These are phyloP conservation scores for Globisporangium radiosum DNA, from an alignment of 352 stramenopile genomes.

Conservation along the genomic window DNA sequence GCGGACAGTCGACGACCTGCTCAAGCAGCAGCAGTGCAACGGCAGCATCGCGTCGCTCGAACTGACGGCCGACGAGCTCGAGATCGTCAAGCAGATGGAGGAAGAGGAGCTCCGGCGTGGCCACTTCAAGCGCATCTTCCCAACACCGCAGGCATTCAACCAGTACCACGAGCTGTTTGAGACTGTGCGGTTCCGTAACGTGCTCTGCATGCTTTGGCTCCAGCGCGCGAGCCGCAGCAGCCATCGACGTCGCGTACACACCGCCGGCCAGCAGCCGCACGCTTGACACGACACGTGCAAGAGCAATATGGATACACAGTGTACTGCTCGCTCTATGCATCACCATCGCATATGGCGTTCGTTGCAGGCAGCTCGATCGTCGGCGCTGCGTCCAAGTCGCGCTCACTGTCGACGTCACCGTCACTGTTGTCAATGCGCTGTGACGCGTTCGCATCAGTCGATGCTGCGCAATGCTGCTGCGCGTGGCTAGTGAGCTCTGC, in stretches of 20 bases:
- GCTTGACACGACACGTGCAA: too few species aligned
- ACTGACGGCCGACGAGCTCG: slow-evolving; percentile 50
- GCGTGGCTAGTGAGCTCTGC: slow-evolving; percentile 28
- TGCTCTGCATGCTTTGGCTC: slow-evolving; percentile 57
- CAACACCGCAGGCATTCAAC: slow-evolving; percentile 43
- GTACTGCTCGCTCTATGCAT: too few species aligned
- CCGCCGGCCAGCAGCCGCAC: too few species aligned
- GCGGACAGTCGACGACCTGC: slow-evolving; percentile 23
- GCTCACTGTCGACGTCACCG: too few species aligned
- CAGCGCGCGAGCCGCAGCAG: slow-evolving; percentile 20
- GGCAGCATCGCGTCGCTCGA: slow-evolving; percentile 19
- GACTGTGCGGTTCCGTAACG: slow-evolving; percentile 39
- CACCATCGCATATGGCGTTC: too few species aligned
- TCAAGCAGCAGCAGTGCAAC: slow-evolving; percentile 18
- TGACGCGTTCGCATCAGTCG: background rate
- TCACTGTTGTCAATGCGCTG: too few species aligned
- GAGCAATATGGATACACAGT: too few species aligned
- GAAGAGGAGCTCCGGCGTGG: slow-evolving; percentile 53
- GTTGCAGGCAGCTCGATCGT: too few species aligned
- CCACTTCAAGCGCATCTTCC: slow-evolving; percentile 76
- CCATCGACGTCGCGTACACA: slow-evolving; percentile 10
- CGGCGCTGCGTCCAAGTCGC: too few species aligned
- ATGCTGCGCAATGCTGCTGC: slow-evolving; percentile 14
- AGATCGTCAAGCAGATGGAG: slow-evolving; percentile 49
- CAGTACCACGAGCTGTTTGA: slow-evolving; percentile 53